Percentiles rank a stretch among this genome's conserved stretches.
phyloP scores from a whole-genome alignment of 177 flowering plant genomes.

The Vitis hybrid region DNA sequence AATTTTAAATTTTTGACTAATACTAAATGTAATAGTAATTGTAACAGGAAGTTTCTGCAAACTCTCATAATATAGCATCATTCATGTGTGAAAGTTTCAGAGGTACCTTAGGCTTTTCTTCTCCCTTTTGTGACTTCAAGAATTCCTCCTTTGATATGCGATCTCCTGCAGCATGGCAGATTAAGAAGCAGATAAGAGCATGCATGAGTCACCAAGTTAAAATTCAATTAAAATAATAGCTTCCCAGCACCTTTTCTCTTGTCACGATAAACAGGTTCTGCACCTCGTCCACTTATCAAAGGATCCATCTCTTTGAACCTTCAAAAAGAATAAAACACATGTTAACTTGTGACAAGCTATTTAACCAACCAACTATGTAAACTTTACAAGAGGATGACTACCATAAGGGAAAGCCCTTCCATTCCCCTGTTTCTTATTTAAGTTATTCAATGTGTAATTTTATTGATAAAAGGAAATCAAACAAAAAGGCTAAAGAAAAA shows the following conservation, averaged over 20 bases:
- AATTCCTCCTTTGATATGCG: constrained; percentile 77
- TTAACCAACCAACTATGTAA: background rate
- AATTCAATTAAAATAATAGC: background rate
- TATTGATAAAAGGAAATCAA: background rate
- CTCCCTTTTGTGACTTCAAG: constrained; percentile 53
- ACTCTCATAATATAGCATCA: background rate
- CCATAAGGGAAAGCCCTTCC: background rate
- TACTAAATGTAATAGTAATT: no score
- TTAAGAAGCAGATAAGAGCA: background rate
- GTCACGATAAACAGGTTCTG: constrained; percentile 78
- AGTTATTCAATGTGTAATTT: background rate
- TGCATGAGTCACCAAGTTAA: background rate
- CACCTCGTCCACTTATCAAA: constrained; percentile 66
- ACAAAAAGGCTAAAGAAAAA: no score
- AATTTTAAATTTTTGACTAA: no score
- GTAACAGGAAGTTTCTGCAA: no score
- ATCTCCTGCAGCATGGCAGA: constrained; percentile 49
- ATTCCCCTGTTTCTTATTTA: background rate
- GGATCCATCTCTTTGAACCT: constrained; percentile 82
- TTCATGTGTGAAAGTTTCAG: background rate
- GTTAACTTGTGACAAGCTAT: background rate
- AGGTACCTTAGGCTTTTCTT: constrained; percentile 91
- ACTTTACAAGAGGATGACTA: background rate
- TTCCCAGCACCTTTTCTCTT: constrained; percentile 51
- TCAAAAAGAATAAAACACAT: constrained; percentile 7